A percentile compares a stretch with the other conserved stretches of the same genome.
Conservation (phyloP, 1,284 basidiomycete genomes). For the Trametes hirsuta region DNA sequence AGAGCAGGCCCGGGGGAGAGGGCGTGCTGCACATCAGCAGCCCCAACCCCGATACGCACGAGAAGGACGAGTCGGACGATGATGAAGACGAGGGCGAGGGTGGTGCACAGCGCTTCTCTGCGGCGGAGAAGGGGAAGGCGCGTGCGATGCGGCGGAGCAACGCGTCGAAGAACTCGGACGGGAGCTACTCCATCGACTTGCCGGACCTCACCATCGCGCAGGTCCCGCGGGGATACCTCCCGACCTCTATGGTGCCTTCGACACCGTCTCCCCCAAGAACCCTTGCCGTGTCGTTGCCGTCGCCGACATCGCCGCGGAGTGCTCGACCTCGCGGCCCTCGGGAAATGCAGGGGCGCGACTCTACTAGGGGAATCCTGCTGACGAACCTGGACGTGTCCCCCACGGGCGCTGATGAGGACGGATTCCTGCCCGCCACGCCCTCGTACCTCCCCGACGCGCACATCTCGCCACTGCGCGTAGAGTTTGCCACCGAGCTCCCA, state of each 20-base stretch:
- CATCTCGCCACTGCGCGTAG: slow-evolving; percentile 32
- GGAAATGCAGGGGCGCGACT: slow-evolving; percentile 32
- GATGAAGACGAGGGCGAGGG: slow-evolving; percentile 20
- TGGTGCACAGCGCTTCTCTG: slow-evolving; percentile 14
- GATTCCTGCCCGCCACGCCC: slow-evolving; percentile 1
- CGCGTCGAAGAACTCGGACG: slow-evolving; percentile 38
- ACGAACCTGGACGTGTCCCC: slow-evolving; percentile 18
- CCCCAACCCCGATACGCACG: slow-evolving; percentile 25
- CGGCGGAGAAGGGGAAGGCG: slow-evolving; percentile 25
- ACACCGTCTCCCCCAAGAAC: slow-evolving; percentile 24
- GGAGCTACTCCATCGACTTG: slow-evolving; percentile 37
- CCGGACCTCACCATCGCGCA: slow-evolving; percentile 30
- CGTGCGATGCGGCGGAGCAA: slow-evolving; percentile 20
- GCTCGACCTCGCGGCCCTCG: slow-evolving; percentile 34
- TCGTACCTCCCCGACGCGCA: slow-evolving; percentile 21
- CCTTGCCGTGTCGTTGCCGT: slow-evolving; percentile 6
- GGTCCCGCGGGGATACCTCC: slow-evolving; percentile 27
- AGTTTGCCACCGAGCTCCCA: slow-evolving; percentile 31
- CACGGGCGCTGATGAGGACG: slow-evolving; percentile 6
- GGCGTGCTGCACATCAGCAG: slow-evolving; percentile 32
- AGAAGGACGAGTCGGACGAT: slow-evolving; percentile 23
- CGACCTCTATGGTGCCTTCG: slow-evolving; percentile 21
- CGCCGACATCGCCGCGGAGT: slow-evolving; percentile 28
- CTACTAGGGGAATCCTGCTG: slow-evolving; percentile 34
- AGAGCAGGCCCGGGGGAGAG: slow-evolving; percentile 5